Base-by-base conservation (phyloP, 1,284 basidiomycete genomes). In the Anthracocystis walkeri region DNA sequence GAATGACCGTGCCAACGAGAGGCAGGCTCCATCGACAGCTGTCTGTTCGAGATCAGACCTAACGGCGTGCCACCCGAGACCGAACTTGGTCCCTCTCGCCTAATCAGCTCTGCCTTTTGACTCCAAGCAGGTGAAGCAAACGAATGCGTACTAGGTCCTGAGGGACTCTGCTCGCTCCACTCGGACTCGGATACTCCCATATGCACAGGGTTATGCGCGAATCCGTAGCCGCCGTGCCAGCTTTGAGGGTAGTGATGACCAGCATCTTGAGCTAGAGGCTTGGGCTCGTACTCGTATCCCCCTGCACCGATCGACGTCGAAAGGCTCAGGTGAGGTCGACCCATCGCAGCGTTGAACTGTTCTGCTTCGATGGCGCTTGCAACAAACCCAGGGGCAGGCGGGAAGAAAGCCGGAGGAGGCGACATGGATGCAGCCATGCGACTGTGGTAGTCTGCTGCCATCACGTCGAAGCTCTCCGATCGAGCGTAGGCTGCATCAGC, bases 131-230 rank as follows among this genome's bases (percentile, higher is more conserved):
- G 68, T 25, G 68, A 71, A 3, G 62, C 68, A 42, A 71, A 71
- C 0, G 54, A 42, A 25, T 65, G 68, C 18, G 58, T 42, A 33
- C 67, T 65, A 3, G 61, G 60, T 3, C 56, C 67, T 1, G 67
- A 69, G 4, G 68, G 68, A 40, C 68, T 71, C 33, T 60, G 68
- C 33, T 65, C 68, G 58, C 68, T 71, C 68, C 68, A 71, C 12
- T 71, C 68, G 7, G 62, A 71, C 31, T 71, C 68, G 40, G 58
- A 25, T 1, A 55, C 42, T 4, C 50, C 50, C 41, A 63, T 46
- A 23, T 71, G 62, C 44, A 48, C 20, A 5, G 45, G 12, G 7
- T 38, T 41, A 21, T 57, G 68, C 4, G 49, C 50, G 5, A 65
- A 16, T 2, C 44, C 40, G 33, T 55, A 61, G 35, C 54, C 55